Evolutionary conservation across 805 yeast genomes (phyloP), one percentile per base, ranked within the genome.

Genomic region (Sungouiella blattae): DNA sequence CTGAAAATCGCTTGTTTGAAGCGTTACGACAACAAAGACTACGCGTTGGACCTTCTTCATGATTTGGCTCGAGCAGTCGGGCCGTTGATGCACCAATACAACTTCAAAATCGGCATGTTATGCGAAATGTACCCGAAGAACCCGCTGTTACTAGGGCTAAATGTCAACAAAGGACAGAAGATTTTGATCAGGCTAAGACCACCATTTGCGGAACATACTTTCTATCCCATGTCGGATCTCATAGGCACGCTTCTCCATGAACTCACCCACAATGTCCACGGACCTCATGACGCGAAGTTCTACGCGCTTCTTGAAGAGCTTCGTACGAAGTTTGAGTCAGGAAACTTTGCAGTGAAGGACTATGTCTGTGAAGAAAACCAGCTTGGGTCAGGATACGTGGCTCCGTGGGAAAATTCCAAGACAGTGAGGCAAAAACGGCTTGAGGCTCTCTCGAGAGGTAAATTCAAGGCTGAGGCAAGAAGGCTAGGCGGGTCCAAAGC

Each of bases 231-330:
- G 58, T 70, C 78, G 3, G 79, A 78, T 33, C 60, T 89, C 2
- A 53, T 89, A 17, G 95, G 88, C 1, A 87, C 96, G 0, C 75
- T 88, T 78, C 64, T 91, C 4, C 98, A 91, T 58, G 98, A 91
- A 55, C 66, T 91, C 27, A 75, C 87, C 2, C 98, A 91, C 55
- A 89, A 87, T 55, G 54, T 69, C 14, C 64, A 65, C 50, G 96
- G 96, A 0, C 84, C 95, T 0, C 98, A 91, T 53, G 83, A 91
- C 62, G 73, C 62, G 2, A 61, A 60, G 39, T 91, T 91, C 53
- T 86, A 86, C 53, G 62, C 63, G 33, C 70, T 71, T 33, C 57
- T 87, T 44, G 91, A 84, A 36, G 77, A 74, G 40, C 64, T 84
- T 26, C 75, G 73, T 37, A 64, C 62, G 5, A 62, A 83, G 49